Evolutionary conservation across 2,329 filamentous ascomycete genomes (phyloP).

Genomic region (Acarospora socialis): DNA sequence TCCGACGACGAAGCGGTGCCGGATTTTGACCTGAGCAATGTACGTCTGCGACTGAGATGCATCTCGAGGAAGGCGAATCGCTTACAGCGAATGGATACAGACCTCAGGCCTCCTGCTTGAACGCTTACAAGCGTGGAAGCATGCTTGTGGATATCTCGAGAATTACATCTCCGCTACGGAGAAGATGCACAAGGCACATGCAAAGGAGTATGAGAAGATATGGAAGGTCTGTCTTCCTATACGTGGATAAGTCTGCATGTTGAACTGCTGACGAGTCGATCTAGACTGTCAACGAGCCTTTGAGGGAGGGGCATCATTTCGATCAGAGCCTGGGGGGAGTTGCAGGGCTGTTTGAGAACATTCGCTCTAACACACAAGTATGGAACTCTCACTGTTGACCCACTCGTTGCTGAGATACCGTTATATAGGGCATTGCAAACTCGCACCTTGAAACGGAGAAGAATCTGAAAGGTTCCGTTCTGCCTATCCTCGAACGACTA

Average conservation of each 20-base stretch:
- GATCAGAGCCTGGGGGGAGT: slow-evolving; percentile 79
- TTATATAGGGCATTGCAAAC: slow-evolving; percentile 63
- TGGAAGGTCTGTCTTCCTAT: slow-evolving; percentile 50
- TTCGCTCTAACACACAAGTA: slow-evolving; percentile 76
- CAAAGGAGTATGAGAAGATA: slow-evolving; percentile 91
- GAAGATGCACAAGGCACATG: slow-evolving; percentile 69
- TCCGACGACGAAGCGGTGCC: slow-evolving; percentile 29
- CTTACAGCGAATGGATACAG: slow-evolving; percentile 25
- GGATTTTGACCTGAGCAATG: slow-evolving; percentile 28
- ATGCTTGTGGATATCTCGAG: slow-evolving; percentile 79
- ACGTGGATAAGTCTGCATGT: background rate
- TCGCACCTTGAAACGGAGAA: slow-evolving; percentile 85
- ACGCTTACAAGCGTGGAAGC: slow-evolving; percentile 88
- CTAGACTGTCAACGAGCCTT: slow-evolving; percentile 67
- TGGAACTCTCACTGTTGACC: slow-evolving; percentile 3
- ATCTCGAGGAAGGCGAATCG: background rate
- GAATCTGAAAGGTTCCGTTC: slow-evolving; percentile 69
- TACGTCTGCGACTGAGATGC: slow-evolving; percentile 14
- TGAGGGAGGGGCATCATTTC: slow-evolving; percentile 87
- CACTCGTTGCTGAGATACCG: background rate
- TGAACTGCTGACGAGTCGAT: slow-evolving; percentile 8
- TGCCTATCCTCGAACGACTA: slow-evolving; percentile 78
- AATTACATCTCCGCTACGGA: slow-evolving; percentile 77
- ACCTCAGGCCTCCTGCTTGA: slow-evolving; percentile 71
- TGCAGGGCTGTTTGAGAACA: slow-evolving; percentile 83